Conservation (phyloP, 1,139 yeast species). For the Saccharomyces hybrid region DNA sequence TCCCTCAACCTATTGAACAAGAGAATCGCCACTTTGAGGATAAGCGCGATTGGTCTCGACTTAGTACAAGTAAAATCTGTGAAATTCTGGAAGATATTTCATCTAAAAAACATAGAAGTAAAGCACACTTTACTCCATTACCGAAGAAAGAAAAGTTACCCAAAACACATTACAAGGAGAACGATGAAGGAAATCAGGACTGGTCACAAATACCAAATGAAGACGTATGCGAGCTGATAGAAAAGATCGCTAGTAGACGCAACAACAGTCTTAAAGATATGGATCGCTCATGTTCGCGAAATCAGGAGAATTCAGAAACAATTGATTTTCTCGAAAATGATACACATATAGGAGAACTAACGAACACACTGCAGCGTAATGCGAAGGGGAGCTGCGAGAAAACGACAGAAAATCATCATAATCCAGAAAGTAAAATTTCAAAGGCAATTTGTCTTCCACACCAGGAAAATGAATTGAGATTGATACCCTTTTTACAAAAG, state of each 20-base stretch:
- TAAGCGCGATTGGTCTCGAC: not conserved
- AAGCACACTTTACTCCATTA: not conserved
- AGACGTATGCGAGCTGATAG: not conserved
- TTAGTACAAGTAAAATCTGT: not conserved
- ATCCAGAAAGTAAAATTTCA: not conserved
- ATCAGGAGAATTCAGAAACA: not conserved
- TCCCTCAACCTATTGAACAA: not conserved
- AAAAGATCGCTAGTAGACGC: not conserved
- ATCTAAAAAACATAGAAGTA: not conserved
- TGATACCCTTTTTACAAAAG: not conserved
- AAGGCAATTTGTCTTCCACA: not conserved
- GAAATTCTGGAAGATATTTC: not conserved
- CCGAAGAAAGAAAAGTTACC: not conserved
- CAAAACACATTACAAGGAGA: not conserved
- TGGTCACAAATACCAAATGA: not conserved
- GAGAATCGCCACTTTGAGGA: not conserved
- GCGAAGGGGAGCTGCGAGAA: not conserved
- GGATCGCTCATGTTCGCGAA: not conserved
- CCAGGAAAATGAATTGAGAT: not conserved
- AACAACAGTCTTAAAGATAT: not conserved
- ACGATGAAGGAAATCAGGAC: not conserved
- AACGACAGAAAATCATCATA: not conserved
- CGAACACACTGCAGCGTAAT: not conserved
- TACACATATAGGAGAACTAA: not conserved
- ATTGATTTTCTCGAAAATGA: not conserved